These are phyloP conservation scores for Sporobolomyces pararoseus DNA, from an alignment of 768 basidiomycete genomes.

Conservation along the genomic window DNA sequence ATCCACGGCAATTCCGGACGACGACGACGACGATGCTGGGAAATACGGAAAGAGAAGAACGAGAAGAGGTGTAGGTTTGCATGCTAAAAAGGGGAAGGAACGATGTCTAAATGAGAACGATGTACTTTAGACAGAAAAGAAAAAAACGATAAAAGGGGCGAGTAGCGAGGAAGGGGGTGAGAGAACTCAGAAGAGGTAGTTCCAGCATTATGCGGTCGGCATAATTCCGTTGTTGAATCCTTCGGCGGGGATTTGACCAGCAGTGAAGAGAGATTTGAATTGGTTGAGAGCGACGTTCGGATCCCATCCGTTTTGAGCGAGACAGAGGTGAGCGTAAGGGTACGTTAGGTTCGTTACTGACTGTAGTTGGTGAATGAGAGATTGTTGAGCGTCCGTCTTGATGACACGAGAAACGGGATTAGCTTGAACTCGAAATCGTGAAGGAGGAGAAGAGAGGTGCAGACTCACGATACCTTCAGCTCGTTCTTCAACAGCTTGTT, in stretches of 20 bases:
- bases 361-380: slow-evolving; percentile 66
- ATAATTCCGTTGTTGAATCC: slow-evolving; percentile 23
- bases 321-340: slow-evolving; percentile 75
- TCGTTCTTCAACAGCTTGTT: slow-evolving; percentile 15
- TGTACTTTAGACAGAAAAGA: not conserved
- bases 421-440: not conserved
- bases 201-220: too few relatives aligned
- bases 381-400: slow-evolving; percentile 68
- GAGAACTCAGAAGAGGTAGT: too few relatives aligned
- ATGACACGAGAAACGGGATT: not conserved
- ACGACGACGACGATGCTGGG: too few relatives aligned
- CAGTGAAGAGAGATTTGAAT: slow-evolving; percentile 68
- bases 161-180: too few relatives aligned
- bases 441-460: not conserved
- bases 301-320: slow-evolving; percentile 81
- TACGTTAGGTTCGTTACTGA: slow-evolving; percentile 73
- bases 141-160: too few relatives aligned
- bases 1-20: slow-evolving; percentile 2
- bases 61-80: too few relatives aligned
- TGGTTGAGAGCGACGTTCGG: slow-evolving; percentile 71
- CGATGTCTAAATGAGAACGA: not conserved
- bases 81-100: not conserved
- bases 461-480: slow-evolving; percentile 35
- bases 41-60: not conserved
- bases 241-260: slow-evolving; percentile 41